Evolutionary conservation across 768 basidiomycete genomes (phyloP), one percentile per base, ranked within the genome.

Genomic region (Epithele typhae): DNA sequence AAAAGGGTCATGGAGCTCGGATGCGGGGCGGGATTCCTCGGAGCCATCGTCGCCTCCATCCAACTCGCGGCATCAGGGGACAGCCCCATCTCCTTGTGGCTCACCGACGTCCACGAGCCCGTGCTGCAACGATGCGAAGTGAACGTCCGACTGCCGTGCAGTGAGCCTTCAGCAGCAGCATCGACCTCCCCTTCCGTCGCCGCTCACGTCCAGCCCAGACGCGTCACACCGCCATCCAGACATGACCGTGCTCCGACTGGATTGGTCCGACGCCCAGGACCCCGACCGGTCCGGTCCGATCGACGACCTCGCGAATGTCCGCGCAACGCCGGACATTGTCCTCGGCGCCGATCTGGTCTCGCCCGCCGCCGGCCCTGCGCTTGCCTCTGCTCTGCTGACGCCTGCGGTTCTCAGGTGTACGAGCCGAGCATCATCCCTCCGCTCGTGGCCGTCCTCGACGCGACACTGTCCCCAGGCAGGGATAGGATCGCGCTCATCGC

Each of bases 1-100:
- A 71, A 72, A 55, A 64, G 70, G 15, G 70, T 88, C 6, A 73
- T 92, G 9, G 89, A 92, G 60, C 70, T 91, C 1, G 89, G 89
- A 10, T 82, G 79, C 5, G 89, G 89, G 1, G 70, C 73, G 3
- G 89, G 89, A n/a, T 83, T 89, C 55, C 68, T 90, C 14, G 89
- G 86, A 4, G 75, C 78, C 32, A 62, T 88, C 6, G 60, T 79
- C 24, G 79, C 78, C 0, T 70, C 70, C 35, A 60, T 88, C 14
- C 88, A 91, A 56, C 21, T 49, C 19, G 45, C 48, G n/a, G 19
- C 22, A 11, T 10, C 14, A n/a, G n/a, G n/a, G n/a, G n/a, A n/a
- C n/a, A n/a, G n/a, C n/a, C n/a, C n/a, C n/a, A 2, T n/a, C 46
- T 3, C 41, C 51, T 6, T 84, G 8, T 73, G 72, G 62, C 54